Conservation (phyloP, 805 yeast genomes). For the Candida takata region DNA sequence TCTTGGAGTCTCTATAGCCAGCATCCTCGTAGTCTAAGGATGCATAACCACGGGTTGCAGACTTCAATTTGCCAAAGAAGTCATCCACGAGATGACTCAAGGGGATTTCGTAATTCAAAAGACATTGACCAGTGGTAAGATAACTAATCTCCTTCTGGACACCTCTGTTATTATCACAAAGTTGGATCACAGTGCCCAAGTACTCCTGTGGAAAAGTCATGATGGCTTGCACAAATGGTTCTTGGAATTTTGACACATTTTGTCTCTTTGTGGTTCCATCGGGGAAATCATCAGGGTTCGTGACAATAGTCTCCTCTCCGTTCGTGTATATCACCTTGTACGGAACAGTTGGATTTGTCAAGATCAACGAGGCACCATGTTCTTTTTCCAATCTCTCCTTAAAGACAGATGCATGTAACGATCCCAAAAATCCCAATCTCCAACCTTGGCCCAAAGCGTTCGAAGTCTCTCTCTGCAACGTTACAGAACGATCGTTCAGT, state of each 20-base stretch:
- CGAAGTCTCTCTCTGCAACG: constrained; percentile 84
- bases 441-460: constrained; percentile 96
- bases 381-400: constrained; percentile 88
- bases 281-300: constrained; percentile 93
- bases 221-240: constrained; percentile 84
- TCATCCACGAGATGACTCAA: constrained; percentile 89
- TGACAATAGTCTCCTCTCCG: constrained; percentile 57
- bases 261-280: constrained; percentile 35
- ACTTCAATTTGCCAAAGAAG: constrained; percentile 88
- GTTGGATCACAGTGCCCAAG: constrained; percentile 75
- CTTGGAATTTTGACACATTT: constrained; percentile 51
- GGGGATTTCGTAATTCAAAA: constrained; percentile 75
- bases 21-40: constrained; percentile 92
- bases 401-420: constrained; percentile 91
- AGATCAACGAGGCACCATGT: constrained; percentile 85
- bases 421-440: constrained; percentile 93
- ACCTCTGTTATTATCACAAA: constrained; percentile 83
- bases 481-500: constrained; percentile 86
- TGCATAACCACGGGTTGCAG: constrained; percentile 87
- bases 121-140: constrained; percentile 71
- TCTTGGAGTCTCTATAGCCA: constrained; percentile 74
- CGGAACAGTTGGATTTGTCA: constrained; percentile 96
- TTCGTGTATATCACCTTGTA: constrained; percentile 66
- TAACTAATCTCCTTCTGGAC: constrained; percentile 73
- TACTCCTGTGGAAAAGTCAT: constrained; percentile 91